Percentiles rank a stretch among this genome's conserved stretches.
phyloP scores from a whole-genome alignment of 345 rosid genomes.

The Bretschneidera sinensis region DNA sequence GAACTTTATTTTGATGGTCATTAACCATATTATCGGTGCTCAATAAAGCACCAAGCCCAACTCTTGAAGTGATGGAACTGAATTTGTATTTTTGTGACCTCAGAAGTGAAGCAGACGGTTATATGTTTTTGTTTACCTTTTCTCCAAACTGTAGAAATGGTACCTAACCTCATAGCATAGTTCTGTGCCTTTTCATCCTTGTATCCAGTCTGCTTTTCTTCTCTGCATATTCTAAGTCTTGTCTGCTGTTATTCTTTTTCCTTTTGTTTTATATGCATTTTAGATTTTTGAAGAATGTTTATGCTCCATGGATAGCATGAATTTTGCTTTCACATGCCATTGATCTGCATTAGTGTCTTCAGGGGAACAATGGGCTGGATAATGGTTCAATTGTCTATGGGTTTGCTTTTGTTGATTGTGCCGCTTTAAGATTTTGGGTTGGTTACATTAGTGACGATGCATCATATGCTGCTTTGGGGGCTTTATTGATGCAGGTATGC shows the following conservation, averaged over 20 bases:
- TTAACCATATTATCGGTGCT: no score
- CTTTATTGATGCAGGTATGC: slow-evolving; percentile 86
- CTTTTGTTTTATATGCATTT: neutral
- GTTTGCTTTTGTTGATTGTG: slow-evolving; percentile 96
- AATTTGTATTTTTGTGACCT: no score
- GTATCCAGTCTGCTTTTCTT: neutral
- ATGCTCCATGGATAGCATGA: slow-evolving; percentile 3
- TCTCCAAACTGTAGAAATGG: no score
- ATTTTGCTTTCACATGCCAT: slow-evolving; percentile 12
- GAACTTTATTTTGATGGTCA: no score
- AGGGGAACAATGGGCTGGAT: slow-evolving; percentile 48
- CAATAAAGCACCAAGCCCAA: no score
- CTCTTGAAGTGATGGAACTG: no score
- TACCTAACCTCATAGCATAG: neutral
- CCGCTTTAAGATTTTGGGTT: slow-evolving; percentile 84
- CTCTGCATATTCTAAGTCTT: neutral
- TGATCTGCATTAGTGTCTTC: slow-evolving; percentile 13
- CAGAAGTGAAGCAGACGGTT: no score
- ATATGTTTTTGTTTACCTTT: no score
- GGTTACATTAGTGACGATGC: slow-evolving; percentile 76
- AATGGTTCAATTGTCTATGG: slow-evolving; percentile 57
- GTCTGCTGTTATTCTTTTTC: neutral
- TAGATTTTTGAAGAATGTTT: neutral
- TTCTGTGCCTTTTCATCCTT: neutral
- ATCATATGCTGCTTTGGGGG: slow-evolving; percentile 79